Base-by-base conservation (phyloP, 805 yeast species). In the Candida coquimbonensis region DNA sequence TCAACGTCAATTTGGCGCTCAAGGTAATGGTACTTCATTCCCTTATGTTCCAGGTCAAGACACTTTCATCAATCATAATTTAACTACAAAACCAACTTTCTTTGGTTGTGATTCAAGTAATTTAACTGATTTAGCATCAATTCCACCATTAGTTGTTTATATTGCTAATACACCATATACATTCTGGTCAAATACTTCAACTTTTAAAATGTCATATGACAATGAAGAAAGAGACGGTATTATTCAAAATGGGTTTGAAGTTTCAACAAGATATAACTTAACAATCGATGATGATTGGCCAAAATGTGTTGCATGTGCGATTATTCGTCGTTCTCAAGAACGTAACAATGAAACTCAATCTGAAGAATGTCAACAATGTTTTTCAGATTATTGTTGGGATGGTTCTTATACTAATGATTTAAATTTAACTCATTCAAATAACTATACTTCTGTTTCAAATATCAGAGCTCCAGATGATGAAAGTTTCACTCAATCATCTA, bases 291-390 rank as follows among this genome's bases (percentile, higher is more conserved):
- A 67, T 5, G 80, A 83, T 36, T 87, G 86, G 81, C 67, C 76
- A 37, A 74, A 80, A 7, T 87, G 96, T 69, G 73, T 87, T 41
- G 86, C 85, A 3, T 87, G 96, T 71, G 96, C 95, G 9, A 75
- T 87, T 39, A 72, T 87, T 48, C 82, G 87, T 67, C 78, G 96
- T 62, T 77, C 83, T 37, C 81, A 82, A 59, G 93, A 87, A 65
- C 73, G 89, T 59, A 64, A 72, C 35, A 79, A 80, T 27, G 64
- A 70, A 34, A 70, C 75, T 16, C 83, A 83, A 48, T 63, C 70
- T 14, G 80, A 72, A 2, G 87, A 84, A 58, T 88, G 96, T 68
- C 66, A 77, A 53, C 49, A 67, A 44, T 88, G 96, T 62, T 86
- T 88, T 62, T 64, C 69, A 33, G 69, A 68, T 7, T 87, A 87